Evolutionary conservation across 495 filamentous ascomycete species (phyloP).

Genomic region (Penicillium arizonense): DNA sequence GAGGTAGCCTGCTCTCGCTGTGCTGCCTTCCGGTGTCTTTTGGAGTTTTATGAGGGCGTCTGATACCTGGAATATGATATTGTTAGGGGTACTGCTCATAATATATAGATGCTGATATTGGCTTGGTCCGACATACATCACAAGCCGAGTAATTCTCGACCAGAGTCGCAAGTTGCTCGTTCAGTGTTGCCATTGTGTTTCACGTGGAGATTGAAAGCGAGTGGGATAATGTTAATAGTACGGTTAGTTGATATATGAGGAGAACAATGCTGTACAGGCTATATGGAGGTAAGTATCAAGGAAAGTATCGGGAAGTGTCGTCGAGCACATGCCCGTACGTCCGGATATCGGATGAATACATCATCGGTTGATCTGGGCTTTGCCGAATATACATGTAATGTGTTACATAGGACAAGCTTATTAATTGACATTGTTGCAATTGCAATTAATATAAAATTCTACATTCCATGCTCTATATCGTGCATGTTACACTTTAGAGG

Average conservation of each 20-base stretch:
- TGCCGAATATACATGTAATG: neutral
- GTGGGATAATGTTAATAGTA: neutral
- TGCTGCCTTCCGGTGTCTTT: slow-evolving; percentile 35
- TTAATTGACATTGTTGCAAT: neutral
- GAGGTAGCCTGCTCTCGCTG: slow-evolving; percentile 55
- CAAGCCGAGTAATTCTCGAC: slow-evolving; percentile 45
- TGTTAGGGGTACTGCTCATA: neutral
- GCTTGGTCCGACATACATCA: slow-evolving; percentile 36
- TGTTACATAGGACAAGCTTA: neutral
- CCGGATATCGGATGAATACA: slow-evolving; percentile 21
- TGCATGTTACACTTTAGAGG: neutral
- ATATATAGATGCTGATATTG: neutral
- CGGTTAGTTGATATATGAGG: too few species aligned
- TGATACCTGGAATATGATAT: slow-evolving; percentile 44
- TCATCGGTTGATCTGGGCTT: slow-evolving; percentile 10
- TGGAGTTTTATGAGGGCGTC: slow-evolving; percentile 63
- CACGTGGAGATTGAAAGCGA: neutral
- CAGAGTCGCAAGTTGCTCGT: slow-evolving; percentile 34
- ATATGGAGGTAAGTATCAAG: too few species aligned
- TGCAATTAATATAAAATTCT: neutral
- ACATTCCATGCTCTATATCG: too few species aligned
- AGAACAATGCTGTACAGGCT: too few species aligned
- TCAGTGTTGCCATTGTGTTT: slow-evolving; percentile 28
- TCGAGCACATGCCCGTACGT: slow-evolving; percentile 22
- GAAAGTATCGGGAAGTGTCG: neutral